Evolutionary conservation across 2,329 filamentous ascomycete genomes (phyloP).

Genomic region (Escovopsis sp.): DNA sequence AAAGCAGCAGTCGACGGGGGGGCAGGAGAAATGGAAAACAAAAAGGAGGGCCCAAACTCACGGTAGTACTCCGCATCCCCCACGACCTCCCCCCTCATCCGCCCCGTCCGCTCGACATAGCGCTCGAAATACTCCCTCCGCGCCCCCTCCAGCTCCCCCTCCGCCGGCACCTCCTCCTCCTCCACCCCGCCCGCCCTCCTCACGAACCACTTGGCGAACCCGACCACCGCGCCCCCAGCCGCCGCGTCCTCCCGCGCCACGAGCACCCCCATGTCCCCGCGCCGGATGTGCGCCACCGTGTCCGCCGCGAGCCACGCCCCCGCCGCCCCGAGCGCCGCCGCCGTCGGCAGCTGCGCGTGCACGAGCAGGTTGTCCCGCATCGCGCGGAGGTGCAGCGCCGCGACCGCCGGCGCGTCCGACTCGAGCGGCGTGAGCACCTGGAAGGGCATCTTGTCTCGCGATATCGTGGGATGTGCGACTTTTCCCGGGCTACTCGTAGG

Average conservation of each 20-base stretch:
- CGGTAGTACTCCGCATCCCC: slow-evolving; percentile 20
- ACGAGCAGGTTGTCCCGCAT: slow-evolving; percentile 25
- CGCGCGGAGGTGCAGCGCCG: slow-evolving; percentile 21
- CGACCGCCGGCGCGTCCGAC: slow-evolving; percentile 12
- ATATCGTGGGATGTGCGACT: background rate
- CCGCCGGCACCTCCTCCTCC: slow-evolving; percentile 9
- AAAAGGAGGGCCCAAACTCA: slow-evolving; percentile 16
- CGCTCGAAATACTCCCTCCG: slow-evolving; percentile 18
- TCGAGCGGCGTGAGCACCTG: slow-evolving; percentile 13
- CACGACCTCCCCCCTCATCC: slow-evolving; percentile 17
- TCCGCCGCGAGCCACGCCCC: slow-evolving; percentile 17
- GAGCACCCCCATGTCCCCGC: slow-evolving; percentile 16
- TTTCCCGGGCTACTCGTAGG: background rate
- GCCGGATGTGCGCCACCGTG: slow-evolving; percentile 15
- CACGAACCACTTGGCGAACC: slow-evolving; percentile 24
- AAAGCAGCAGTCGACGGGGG: background rate
- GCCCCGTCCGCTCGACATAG: slow-evolving; percentile 18
- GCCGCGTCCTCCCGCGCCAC: slow-evolving; percentile 17
- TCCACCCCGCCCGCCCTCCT: slow-evolving; percentile 9
- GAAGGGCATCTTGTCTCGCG: slow-evolving; percentile 10
- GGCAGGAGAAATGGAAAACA: slow-evolving; percentile 1
- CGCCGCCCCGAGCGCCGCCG: slow-evolving; percentile 15
- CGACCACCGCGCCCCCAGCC: slow-evolving; percentile 15
- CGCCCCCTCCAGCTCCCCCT: slow-evolving; percentile 17
- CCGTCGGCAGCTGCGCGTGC: slow-evolving; percentile 25